These are phyloP conservation scores for Leccinum variicolor DNA, from an alignment of 768 basidiomycete species.

Conservation along the genomic window DNA sequence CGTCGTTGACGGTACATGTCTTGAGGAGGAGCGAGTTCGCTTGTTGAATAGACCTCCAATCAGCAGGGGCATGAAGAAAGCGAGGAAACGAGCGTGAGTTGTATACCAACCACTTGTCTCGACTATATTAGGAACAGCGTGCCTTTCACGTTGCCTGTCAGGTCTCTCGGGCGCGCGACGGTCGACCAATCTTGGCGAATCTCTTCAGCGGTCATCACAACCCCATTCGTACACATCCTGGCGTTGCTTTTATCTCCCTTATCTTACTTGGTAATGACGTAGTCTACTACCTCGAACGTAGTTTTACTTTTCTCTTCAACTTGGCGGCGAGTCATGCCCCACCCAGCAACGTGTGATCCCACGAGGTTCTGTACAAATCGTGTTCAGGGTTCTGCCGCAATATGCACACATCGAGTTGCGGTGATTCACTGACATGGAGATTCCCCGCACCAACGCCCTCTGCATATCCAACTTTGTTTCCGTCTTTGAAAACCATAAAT, in stretches of 20 bases:
- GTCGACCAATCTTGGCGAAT: no score
- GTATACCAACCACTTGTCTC: no score
- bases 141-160: constrained; percentile 1
- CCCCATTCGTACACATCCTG: background rate
- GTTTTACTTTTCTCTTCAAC: no score
- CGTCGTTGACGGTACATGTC: background rate
- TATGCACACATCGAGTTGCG: background rate
- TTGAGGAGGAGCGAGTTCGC: constrained; percentile 6
- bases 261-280: no score
- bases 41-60: constrained; percentile 26
- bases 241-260: background rate
- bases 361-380: constrained; percentile 21
- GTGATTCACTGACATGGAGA: constrained; percentile 22
- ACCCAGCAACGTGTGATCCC: constrained; percentile 15
- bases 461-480: constrained; percentile 22
- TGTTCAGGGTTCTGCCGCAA: background rate
- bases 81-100: background rate
- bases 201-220: no score
- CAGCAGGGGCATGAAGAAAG: constrained; percentile 26
- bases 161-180: no score
- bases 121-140: background rate
- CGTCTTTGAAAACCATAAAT: constrained; percentile 30
- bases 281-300: no score
- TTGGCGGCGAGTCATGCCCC: background rate
- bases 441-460: constrained; percentile 26